Evolutionary conservation across 2,329 filamentous ascomycete species (phyloP), one percentile per base, ranked within the genome.

Genomic region (Aspergillus jensenii): DNA sequence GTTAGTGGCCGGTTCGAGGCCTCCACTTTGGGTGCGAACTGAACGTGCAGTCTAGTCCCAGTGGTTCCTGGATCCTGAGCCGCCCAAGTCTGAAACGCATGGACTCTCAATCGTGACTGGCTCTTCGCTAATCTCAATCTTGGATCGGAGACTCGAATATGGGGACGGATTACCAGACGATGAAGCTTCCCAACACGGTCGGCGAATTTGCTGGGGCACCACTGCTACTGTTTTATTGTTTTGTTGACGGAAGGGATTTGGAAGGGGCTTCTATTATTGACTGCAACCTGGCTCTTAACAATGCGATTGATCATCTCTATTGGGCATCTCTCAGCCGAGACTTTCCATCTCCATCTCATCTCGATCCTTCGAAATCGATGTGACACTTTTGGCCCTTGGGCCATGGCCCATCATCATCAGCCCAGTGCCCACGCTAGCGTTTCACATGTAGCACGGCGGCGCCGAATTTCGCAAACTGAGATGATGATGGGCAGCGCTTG

Each of bases 1-100:
- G 21, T 56, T 59, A 58, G 60, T 60, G 57, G 63, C 57, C 52
- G 60, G 54, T 54, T 58, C 35, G 62, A 23, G 41, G 55, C 59
- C 57, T 65, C 61, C 62, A 62, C 62, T 53, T 51, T n/a, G 37
- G 41, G 35, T 47, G 31, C 43, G 31, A 41, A 55, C 48, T 43
- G 51, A 55, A 52, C 40, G 25, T 46, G 43, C 25, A 46, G 43
- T 27, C 27, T 46, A 46, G 25, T 19, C 55, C 41, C 56, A 41
- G 49, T 62, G 61, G 43, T 58, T 56, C 58, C 46, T 62, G 61
- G 43, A 56, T 56, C 56, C 46, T 47, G 41, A 21, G 15, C 37
- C 21, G 33, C 23, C 40, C 41, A 45, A 44, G 37, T 50, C 46
- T 56, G 19, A 44, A 52, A 51, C 43, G n/a, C 52, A 52, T 25